phyloP scores from a whole-genome alignment of 2,329 filamentous ascomycete species.

The Botrytis fragariae region DNA sequence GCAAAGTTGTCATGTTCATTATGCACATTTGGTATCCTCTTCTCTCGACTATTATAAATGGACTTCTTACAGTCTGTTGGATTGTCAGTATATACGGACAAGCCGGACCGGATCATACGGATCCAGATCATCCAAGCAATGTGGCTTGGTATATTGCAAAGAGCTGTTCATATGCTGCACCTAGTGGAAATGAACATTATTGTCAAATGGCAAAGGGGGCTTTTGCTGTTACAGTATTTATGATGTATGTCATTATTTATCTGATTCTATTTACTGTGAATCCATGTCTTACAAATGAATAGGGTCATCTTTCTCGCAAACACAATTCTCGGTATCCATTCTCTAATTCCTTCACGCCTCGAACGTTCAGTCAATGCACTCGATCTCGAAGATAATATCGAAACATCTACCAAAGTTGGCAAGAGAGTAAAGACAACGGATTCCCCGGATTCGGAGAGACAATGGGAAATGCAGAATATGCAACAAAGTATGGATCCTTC shows the following conservation, averaged over 20 bases:
- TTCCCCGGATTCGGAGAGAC: constrained; percentile 44
- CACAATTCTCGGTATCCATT: constrained; percentile 57
- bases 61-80: constrained; percentile 60
- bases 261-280: neutral
- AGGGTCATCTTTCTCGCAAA: constrained; percentile 62
- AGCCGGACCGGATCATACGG: constrained; percentile 69
- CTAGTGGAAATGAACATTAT: constrained; percentile 52
- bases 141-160: constrained; percentile 74
- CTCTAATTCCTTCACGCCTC: constrained; percentile 43
- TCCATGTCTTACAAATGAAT: constrained; percentile 14
- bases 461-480: constrained; percentile 59
- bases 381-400: constrained; percentile 46
- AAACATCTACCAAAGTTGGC: neutral
- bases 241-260: constrained; percentile 57
- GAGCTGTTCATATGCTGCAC: constrained; percentile 60
- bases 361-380: constrained; percentile 51
- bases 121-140: constrained; percentile 58
- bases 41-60: constrained; percentile 57
- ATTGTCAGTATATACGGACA: constrained; percentile 66
- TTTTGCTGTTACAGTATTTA: constrained; percentile 62
- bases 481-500: constrained; percentile 40
- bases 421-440: constrained; percentile 34
- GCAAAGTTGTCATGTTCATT: constrained; percentile 66
- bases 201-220: constrained; percentile 67
- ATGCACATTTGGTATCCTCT: constrained; percentile 70